These are phyloP conservation scores for Elongisporangium undulatum DNA, from an alignment of 352 stramenopile species.

Conservation along the genomic window DNA sequence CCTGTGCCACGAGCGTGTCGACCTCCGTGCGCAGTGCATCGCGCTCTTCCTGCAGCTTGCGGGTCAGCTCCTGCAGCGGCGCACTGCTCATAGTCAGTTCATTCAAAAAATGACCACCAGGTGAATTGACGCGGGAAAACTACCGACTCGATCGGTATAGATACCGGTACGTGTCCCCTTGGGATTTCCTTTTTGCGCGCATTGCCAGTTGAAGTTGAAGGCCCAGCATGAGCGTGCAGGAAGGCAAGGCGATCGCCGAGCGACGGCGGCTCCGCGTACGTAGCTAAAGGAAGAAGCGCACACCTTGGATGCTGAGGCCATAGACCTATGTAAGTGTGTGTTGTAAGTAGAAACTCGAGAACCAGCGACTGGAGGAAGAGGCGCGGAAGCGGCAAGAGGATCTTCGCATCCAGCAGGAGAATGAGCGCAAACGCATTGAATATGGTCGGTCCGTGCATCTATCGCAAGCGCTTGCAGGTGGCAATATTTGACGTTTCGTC, in stretches of 20 bases:
- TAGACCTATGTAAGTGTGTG: neutral
- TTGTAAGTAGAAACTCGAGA: conserved; percentile 58
- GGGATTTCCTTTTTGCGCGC: neutral
- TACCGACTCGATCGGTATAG: neutral
- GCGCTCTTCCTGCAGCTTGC: conserved; percentile 55
- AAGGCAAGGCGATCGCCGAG: conserved; percentile 30
- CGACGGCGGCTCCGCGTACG: conserved; percentile 31
- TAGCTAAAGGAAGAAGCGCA: neutral
- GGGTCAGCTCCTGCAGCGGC: conserved; percentile 51
- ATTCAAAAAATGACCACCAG: neutral
- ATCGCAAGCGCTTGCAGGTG: neutral
- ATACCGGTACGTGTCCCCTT: neutral
- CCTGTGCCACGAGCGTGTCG: conserved; percentile 41
- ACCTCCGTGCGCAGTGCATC: conserved; percentile 41
- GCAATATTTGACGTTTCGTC: neutral
- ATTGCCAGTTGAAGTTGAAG: conserved; percentile 3
- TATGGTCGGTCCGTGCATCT: conserved; percentile 17
- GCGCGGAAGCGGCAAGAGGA: conserved; percentile 44
- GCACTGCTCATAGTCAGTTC: neutral
- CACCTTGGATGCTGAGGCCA: neutral
- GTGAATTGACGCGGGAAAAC: neutral
- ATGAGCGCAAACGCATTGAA: conserved; percentile 37
- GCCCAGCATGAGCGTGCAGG: neutral
- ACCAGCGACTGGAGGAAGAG: conserved; percentile 57
- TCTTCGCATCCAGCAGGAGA: conserved; percentile 28